Evolutionary conservation across 2,329 filamentous ascomycete genomes (phyloP).

Genomic region (Pestalotiopsis sp.): DNA sequence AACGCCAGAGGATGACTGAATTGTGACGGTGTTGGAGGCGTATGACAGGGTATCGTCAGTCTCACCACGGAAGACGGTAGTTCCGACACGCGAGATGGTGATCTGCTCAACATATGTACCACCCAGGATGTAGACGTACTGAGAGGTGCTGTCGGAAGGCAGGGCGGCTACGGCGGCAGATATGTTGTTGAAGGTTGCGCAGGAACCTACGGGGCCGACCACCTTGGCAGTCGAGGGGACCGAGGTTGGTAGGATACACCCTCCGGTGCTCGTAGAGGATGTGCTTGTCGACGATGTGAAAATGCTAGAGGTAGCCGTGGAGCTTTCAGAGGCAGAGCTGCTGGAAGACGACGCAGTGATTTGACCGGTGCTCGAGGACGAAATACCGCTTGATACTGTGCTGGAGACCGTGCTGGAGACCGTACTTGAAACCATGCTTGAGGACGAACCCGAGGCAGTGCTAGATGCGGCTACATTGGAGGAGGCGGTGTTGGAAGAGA

Average conservation of each 20-base stretch:
- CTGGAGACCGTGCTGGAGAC: not conserved
- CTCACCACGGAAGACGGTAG: conserved; percentile 51
- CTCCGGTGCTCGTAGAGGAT: not conserved
- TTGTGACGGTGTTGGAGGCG: conserved; percentile 50
- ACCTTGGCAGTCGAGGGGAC: conserved; percentile 18
- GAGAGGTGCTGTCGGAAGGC: conserved; percentile 41
- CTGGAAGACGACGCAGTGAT: not conserved
- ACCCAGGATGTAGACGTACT: conserved; percentile 30
- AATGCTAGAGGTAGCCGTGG: not conserved
- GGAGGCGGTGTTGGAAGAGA: conserved; percentile 6
- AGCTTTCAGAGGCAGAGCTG: not conserved
- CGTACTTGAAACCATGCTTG: not conserved
- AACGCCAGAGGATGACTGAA: conserved; percentile 18
- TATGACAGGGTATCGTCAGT: conserved; percentile 46
- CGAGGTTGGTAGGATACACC: conserved; percentile 13
- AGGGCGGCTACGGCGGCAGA: conserved; percentile 51
- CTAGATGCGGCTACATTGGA: not conserved
- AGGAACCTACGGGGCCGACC: conserved; percentile 19
- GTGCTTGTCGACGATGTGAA: not conserved
- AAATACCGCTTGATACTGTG: not conserved
- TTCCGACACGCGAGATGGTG: conserved; percentile 46
- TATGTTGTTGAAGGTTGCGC: conserved; percentile 33
- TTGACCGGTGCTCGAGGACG: not conserved
- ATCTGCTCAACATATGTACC: conserved; percentile 29
- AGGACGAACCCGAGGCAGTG: not conserved